Percentiles rank a stretch among this genome's conserved stretches.
phyloP scores from a whole-genome alignment of 345 rosid species.

The Iberis pinnata region DNA sequence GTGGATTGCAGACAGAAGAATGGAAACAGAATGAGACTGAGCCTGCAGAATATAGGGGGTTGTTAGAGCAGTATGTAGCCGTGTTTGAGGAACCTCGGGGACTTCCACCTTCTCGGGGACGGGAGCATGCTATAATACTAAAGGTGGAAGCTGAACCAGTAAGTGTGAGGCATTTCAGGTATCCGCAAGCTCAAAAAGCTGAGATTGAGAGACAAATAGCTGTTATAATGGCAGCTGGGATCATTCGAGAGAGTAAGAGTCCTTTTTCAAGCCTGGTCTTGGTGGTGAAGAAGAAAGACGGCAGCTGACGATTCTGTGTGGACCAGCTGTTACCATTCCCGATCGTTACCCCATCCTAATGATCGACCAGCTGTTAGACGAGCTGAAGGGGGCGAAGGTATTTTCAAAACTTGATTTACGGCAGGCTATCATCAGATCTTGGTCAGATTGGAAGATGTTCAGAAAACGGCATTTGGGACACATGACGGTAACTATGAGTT shows the following conservation, averaged over 20 bases:
- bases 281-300: not conserved
- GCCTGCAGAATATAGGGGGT: no score
- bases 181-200: not conserved
- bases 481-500: not conserved
- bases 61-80: no score
- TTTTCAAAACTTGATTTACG: not conserved
- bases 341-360: not conserved
- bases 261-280: not conserved
- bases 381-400: fast-evolving
- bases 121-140: not conserved
- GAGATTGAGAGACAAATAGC: not conserved
- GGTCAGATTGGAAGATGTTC: not conserved
- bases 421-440: not conserved
- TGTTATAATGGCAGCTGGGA: not conserved
- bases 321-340: not conserved
- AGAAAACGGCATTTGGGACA: not conserved
- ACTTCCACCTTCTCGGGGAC: not conserved
- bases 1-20: no score
- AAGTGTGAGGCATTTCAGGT: not conserved
- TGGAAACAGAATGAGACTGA: no score
- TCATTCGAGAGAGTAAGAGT: fast-evolving
- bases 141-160: fast-evolving
- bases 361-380: not conserved
- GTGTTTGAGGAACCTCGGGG: not conserved
- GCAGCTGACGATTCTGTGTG: no score